phyloP scores from a whole-genome alignment of 2,329 filamentous ascomycete genomes.

The Fusarium begoniae region DNA sequence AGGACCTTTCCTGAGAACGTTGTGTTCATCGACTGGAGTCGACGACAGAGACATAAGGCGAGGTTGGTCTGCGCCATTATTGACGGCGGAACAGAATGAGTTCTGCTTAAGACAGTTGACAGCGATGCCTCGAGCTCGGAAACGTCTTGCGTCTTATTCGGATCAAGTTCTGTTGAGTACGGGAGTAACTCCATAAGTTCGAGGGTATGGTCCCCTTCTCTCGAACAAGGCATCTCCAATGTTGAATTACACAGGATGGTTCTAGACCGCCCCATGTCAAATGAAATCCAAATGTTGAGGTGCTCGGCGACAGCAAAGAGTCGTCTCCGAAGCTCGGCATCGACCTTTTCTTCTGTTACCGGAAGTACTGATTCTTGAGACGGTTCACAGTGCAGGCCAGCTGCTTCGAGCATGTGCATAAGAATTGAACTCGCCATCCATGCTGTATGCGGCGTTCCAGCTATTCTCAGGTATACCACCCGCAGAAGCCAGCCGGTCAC shows the following conservation, averaged over 20 bases:
- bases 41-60: slow-evolving; percentile 63
- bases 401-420: slow-evolving; percentile 67
- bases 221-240: slow-evolving; percentile 50
- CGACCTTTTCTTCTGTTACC: slow-evolving; percentile 37
- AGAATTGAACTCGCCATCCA: slow-evolving; percentile 67
- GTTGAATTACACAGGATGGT: slow-evolving; percentile 59
- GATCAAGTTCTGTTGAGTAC: slow-evolving; percentile 63
- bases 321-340: slow-evolving; percentile 52
- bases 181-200: slow-evolving; percentile 64
- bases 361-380: slow-evolving; percentile 41
- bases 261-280: slow-evolving; percentile 64
- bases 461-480: slow-evolving; percentile 62
- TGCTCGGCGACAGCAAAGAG: slow-evolving; percentile 63
- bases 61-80: slow-evolving; percentile 64
- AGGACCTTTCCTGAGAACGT: slow-evolving; percentile 54
- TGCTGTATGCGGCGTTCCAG: slow-evolving; percentile 61
- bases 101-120: slow-evolving; percentile 50
- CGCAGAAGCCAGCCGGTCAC: slow-evolving; percentile 63
- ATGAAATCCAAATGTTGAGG: slow-evolving; percentile 68
- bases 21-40: slow-evolving; percentile 60
- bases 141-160: slow-evolving; percentile 54
- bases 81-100: slow-evolving; percentile 53
- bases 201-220: slow-evolving; percentile 53
- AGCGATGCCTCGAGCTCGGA: slow-evolving; percentile 56
- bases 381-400: slow-evolving; percentile 56